phyloP scores from a whole-genome alignment of 148 eudicot species.

The Pharnaceum exiguum region DNA sequence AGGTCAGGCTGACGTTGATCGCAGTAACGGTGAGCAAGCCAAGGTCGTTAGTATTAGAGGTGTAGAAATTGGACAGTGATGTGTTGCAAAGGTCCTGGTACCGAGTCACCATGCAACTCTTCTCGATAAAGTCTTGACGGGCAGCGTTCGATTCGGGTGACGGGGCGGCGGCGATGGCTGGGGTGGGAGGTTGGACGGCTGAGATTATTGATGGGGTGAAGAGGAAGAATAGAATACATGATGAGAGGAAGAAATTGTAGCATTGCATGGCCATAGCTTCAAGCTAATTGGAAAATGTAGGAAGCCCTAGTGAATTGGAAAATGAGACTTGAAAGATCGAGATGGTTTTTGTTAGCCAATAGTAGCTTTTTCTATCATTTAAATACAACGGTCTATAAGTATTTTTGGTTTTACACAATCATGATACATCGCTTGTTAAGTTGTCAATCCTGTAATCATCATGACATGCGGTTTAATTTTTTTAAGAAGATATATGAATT shows the following conservation, averaged over 20 bases:
- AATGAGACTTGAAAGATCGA: too few relatives aligned
- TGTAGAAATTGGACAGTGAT: conserved; percentile 28
- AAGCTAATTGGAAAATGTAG: too few relatives aligned
- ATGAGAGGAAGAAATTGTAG: background rate
- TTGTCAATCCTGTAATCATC: too few relatives aligned
- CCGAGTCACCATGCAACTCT: conserved; percentile 31
- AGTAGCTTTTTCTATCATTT: too few relatives aligned
- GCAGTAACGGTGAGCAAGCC: conserved; percentile 27
- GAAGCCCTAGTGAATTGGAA: too few relatives aligned
- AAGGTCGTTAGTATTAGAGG: conserved; percentile 16
- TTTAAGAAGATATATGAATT: too few relatives aligned
- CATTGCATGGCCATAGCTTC: conserved; percentile 6
- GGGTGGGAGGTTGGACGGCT: background rate
- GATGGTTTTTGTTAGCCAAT: too few relatives aligned
- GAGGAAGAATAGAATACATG: background rate
- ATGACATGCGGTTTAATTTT: too few relatives aligned
- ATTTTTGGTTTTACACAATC: too few relatives aligned
- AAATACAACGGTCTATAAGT: too few relatives aligned
- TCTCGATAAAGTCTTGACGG: conserved; percentile 2
- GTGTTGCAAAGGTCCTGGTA: conserved; percentile 37
- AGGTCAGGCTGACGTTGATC: conserved; percentile 17
- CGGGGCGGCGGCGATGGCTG: background rate
- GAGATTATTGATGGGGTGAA: background rate
- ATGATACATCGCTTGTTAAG: too few relatives aligned
- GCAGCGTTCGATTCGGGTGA: background rate